Percentiles rank a stretch among this genome's conserved stretches.
Evolutionary conservation across 2,329 filamentous ascomycete species (phyloP).

Genomic region (Fusarium newnesense): DNA sequence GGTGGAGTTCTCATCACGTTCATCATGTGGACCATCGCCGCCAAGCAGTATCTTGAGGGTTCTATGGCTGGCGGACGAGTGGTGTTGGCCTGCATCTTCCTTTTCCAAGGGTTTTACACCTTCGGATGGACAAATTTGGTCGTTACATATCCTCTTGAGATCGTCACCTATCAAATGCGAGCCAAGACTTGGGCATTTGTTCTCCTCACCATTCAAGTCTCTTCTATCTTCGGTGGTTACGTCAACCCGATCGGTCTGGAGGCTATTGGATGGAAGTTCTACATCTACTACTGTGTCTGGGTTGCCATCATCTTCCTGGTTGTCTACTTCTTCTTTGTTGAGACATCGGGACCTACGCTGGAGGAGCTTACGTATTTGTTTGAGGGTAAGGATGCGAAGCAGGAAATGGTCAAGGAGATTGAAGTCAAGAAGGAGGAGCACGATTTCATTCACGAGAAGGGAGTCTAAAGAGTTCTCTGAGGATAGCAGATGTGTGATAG

Average conservation of each 20-base stretch:
- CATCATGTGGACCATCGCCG: conserved; percentile 53
- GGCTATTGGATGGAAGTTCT: conserved; percentile 54
- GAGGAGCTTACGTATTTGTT: conserved; percentile 48
- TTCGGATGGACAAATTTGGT: conserved; percentile 57
- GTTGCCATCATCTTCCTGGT: conserved; percentile 50
- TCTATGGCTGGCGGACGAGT: conserved; percentile 48
- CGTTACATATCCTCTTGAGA: conserved; percentile 56
- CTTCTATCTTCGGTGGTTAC: conserved; percentile 52
- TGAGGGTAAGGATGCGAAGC: conserved; percentile 28
- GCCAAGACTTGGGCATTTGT: conserved; percentile 56
- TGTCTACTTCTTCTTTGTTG: conserved; percentile 55
- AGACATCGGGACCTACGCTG: conserved; percentile 51
- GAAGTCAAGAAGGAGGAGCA: conserved; percentile 33
- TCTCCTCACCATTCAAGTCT: conserved; percentile 52
- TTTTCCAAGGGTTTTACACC: conserved; percentile 55
- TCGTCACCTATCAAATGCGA: conserved; percentile 55
- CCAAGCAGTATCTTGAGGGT: conserved; percentile 51
- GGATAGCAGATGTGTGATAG: accelerated
- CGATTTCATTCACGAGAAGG: conserved; percentile 28
- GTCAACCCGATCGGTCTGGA: conserved; percentile 54
- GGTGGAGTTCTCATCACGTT: conserved; percentile 53
- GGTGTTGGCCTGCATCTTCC: conserved; percentile 55
- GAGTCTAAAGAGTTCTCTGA: background rate
- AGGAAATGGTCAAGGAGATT: conserved; percentile 33
- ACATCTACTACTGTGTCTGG: conserved; percentile 55